Evolutionary conservation across 345 rosid genomes (phyloP), one percentile per base, ranked within the genome.

Genomic region (Boechera divaricarpa): DNA sequence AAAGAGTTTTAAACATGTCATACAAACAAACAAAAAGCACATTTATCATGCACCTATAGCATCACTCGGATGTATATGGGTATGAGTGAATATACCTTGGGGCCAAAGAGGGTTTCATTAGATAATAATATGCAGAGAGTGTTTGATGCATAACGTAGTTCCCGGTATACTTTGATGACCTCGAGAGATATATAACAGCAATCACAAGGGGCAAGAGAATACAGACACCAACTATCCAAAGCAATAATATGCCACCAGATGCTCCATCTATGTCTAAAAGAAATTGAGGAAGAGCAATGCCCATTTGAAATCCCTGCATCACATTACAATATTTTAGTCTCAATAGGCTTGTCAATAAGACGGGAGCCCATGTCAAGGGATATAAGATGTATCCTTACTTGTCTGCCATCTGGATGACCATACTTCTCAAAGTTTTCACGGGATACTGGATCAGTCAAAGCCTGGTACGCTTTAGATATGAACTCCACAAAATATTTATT

Each of bases 351-450:
- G 47, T 48, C 59, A 36, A 55, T 26, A 28, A 56, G 61, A 64
- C 13, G 35, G 60, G 52, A 77, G 26, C 48, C 31, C 65, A 33
- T 24, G 39, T 47, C 53, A 52, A 63, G 45, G 54, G 49, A 53
- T 62, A 45, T 26, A 77, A 33, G 26, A 68, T 41, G 64, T 62
- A 33, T 59, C 16, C 29, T 47, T 78, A 88, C 99, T 90, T 93
- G 97, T 85, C 91, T 93, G 68, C 99, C 99, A 83, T 96, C 98
- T 3, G 98, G 99, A 83, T 96, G 99, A 32, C 99, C 99, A 77
- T 95, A 95, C 82, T 92, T 95, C 85, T 95, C 99, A 82, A 80
- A 95, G 82, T 93, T 96, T 83, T 93, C 98, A 63, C 94, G 98
- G 53, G 98, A 92, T 36, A 87, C 60, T 18, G 98, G 93, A 78